Conservation (phyloP, 371 early-diverging fungal species). For the Saksenaea oblongispora region DNA sequence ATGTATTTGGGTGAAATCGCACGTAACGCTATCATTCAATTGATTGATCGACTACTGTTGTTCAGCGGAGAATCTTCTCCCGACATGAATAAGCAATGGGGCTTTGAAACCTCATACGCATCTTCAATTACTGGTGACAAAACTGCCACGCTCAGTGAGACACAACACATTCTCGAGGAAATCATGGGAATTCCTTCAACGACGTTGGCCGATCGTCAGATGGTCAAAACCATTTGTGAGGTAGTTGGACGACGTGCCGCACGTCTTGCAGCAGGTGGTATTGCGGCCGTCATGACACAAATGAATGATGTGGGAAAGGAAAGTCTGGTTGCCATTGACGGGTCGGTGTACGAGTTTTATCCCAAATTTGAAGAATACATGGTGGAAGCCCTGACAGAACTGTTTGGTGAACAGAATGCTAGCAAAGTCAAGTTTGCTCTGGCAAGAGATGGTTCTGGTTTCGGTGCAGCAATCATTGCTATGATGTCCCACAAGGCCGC, state of each 20-base stretch:
- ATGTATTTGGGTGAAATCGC: slow-evolving; percentile 93
- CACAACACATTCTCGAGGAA: slow-evolving; percentile 76
- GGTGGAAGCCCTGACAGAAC: slow-evolving; percentile 71
- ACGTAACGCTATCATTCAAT: slow-evolving; percentile 73
- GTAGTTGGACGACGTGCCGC: slow-evolving; percentile 88
- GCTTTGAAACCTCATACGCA: slow-evolving; percentile 89
- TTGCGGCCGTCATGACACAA: slow-evolving; percentile 80
- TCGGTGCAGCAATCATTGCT: slow-evolving; percentile 81
- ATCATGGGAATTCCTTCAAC: slow-evolving; percentile 69
- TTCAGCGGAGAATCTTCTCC: slow-evolving; percentile 72
- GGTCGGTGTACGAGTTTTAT: slow-evolving; percentile 83
- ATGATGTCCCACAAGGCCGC: slow-evolving; percentile 54
- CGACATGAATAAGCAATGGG: slow-evolving; percentile 69
- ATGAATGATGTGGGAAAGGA: slow-evolving; percentile 65
- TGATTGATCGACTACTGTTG: slow-evolving; percentile 77
- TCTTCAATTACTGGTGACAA: slow-evolving; percentile 83
- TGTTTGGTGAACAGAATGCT: slow-evolving; percentile 64
- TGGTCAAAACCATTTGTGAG: slow-evolving; percentile 78
- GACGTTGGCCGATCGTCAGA: slow-evolving; percentile 75
- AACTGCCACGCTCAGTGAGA: slow-evolving; percentile 64
- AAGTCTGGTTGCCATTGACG: slow-evolving; percentile 67
- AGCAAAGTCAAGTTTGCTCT: slow-evolving; percentile 18
- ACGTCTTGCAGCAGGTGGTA: slow-evolving; percentile 80
- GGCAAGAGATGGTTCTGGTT: slow-evolving; percentile 69
- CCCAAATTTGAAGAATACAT: slow-evolving; percentile 79